Base-by-base conservation (phyloP, 1,284 basidiomycete species). In the Ustilago tritici region DNA sequence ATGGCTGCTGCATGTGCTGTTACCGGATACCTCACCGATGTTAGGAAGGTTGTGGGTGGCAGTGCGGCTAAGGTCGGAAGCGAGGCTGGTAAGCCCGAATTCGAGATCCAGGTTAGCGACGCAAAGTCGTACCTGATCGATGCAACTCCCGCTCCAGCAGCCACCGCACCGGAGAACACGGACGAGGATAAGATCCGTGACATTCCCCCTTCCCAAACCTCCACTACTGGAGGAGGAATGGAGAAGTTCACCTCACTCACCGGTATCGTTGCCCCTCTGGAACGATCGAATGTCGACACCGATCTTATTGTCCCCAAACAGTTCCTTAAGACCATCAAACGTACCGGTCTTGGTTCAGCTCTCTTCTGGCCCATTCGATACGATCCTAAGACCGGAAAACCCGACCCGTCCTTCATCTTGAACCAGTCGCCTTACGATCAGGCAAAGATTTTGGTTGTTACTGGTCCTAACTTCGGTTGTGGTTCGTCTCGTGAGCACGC, bases 271-370 rank as follows among this genome's bases (percentile, higher is more conserved):
- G 84, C 83, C 10, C 84, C 84, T 4, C 70, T 85, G 35, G 83
- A 82, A 46, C 77, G 82, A 17, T 65, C 77, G 49, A 85, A 85
- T 57, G 83, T 85, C 53, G 82, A 85, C 70, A 85, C 84, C 47
- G 84, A 85, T 64, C 68, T 85, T 28, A 84, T 85, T 72, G 85
- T 85, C 60, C 83, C 84, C 56, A 83, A 83, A 68, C 81, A 83
- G 69, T 85, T 84, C 73, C 77, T 85, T 46, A 85, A 85, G 75
- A 85, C 82, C 36, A 85, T 85, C 77, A 84, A 84, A 70, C 81
- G 83, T 38, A 83, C 83, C 3, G 84, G 84, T 36, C 77, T 85
- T 10, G 83, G 84, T 31, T 78, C 73, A 11, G 82, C 82, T 9
- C 78, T 85, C 40, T 83, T 85, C 70, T 83, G 77, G 76, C 79